These are phyloP conservation scores for Asterophora parasitica DNA, from an alignment of 768 basidiomycete species.

Conservation along the genomic window DNA sequence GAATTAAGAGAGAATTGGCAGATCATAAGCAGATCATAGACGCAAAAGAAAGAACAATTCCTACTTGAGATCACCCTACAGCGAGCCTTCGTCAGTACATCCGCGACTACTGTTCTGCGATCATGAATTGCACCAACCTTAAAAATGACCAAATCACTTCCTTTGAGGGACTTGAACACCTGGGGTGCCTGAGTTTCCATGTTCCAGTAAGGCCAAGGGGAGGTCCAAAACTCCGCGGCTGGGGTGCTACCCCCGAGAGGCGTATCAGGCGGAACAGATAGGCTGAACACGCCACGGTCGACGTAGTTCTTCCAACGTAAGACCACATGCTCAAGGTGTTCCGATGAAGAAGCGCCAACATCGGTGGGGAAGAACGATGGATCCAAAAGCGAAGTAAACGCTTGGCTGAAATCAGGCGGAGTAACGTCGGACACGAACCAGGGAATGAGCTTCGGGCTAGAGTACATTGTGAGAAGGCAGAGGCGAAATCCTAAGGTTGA, in stretches of 20 bases:
- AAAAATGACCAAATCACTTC: slow-evolving; percentile 73
- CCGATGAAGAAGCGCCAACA: slow-evolving; percentile 16
- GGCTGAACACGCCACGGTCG: slow-evolving; percentile 60
- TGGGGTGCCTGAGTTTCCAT: slow-evolving; percentile 49
- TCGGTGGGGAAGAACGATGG: slow-evolving; percentile 54
- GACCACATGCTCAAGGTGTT: slow-evolving; percentile 56
- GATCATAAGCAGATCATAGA: slow-evolving; percentile 1
- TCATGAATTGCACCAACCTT: slow-evolving; percentile 44
- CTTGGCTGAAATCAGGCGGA: slow-evolving; percentile 71
- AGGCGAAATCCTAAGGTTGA: background rate
- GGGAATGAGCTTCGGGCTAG: slow-evolving; percentile 87
- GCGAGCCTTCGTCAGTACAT: background rate
- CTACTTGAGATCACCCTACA: slow-evolving; percentile 86
- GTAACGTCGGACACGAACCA: slow-evolving; percentile 98
- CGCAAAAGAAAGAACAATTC: slow-evolving; percentile 23
- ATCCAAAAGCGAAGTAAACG: slow-evolving; percentile 54
- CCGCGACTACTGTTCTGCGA: background rate
- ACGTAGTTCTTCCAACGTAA: slow-evolving; percentile 71
- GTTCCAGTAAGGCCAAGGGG: slow-evolving; percentile 73
- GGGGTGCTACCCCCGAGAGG: slow-evolving; percentile 41
- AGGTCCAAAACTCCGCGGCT: slow-evolving; percentile 60
- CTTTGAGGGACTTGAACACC: slow-evolving; percentile 46
- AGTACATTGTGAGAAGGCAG: slow-evolving; percentile 1
- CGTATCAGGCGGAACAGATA: slow-evolving; percentile 63
- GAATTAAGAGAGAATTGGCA: background rate